Evolutionary conservation across 345 rosid species (phyloP).

Genomic region (Eucalyptus regnans): DNA sequence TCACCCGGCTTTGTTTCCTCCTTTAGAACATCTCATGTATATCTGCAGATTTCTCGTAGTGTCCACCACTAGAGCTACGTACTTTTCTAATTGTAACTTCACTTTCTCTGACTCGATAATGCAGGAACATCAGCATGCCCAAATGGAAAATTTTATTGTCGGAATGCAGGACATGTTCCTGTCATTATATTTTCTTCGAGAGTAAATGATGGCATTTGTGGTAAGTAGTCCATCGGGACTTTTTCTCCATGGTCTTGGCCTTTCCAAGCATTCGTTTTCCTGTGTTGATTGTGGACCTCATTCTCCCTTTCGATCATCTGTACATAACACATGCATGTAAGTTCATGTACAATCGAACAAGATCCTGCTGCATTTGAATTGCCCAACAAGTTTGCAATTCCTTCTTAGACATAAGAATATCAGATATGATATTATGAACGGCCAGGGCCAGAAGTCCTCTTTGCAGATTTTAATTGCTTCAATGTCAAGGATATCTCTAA

Average conservation of each 20-base stretch:
- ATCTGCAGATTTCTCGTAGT: not conserved
- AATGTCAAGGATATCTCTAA: not conserved
- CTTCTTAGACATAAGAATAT: not conserved
- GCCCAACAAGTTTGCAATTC: not conserved
- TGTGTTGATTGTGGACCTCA: not conserved
- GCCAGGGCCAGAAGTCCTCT: not conserved
- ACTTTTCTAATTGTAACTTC: not conserved
- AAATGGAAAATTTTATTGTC: slow-evolving; percentile 68
- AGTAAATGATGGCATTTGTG: slow-evolving; percentile 97
- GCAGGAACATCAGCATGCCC: slow-evolving; percentile 97
- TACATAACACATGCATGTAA: not conserved
- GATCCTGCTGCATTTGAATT: not conserved
- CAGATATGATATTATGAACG: not conserved
- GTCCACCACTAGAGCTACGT: not conserved
- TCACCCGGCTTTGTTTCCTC: not conserved
- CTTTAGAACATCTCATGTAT: not conserved
- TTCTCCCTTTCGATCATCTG: not conserved
- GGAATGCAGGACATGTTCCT: slow-evolving; percentile 65
- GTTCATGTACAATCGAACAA: not conserved
- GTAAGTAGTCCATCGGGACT: slow-evolving; percentile 17
- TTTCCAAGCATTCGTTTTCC: not conserved
- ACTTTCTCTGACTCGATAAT: not conserved
- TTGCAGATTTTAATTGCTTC: not conserved
- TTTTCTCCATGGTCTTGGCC: not conserved
- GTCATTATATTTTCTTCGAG: slow-evolving; percentile 60